phyloP scores from a whole-genome alignment of 495 filamentous ascomycete genomes.

The Emericellopsis terricola region DNA sequence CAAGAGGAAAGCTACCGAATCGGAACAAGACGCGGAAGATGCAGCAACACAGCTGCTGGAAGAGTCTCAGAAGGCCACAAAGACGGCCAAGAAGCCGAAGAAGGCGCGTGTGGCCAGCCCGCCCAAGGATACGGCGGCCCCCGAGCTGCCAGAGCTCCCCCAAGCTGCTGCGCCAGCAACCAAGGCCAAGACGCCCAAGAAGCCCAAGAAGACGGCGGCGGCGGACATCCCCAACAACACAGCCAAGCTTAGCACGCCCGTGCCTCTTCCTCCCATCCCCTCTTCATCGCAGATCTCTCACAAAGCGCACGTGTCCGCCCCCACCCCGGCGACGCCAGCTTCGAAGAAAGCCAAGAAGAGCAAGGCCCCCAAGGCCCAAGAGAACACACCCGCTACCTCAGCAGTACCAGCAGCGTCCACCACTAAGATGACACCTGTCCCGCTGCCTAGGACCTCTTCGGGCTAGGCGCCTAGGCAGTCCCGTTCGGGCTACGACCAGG shows the following conservation, averaged over 20 bases:
- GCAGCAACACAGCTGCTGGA: not conserved
- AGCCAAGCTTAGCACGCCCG: not conserved
- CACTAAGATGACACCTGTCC: no score
- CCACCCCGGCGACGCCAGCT: no score
- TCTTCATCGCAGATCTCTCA: not conserved
- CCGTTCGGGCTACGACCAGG: no score
- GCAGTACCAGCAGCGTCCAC: no score
- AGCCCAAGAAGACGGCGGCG: conserved; percentile 1
- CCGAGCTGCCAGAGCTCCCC: not conserved
- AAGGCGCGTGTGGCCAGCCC: not conserved
- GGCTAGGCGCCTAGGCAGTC: no score
- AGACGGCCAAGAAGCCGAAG: conserved; percentile 3
- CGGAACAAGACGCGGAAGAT: not conserved
- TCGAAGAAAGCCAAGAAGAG: no score
- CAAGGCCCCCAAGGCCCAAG: no score
- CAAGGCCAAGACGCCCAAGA: not conserved
- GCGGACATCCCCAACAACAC: not conserved
- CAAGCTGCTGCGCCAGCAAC: not conserved
- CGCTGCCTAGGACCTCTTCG: no score
- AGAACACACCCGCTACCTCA: no score
- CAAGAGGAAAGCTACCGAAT: conserved; percentile 1
- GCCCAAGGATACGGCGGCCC: not conserved
- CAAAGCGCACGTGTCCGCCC: not conserved
- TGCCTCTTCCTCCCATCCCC: not conserved
- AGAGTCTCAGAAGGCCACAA: not conserved